phyloP scores from a whole-genome alignment of 169 alveolate genomes.

The Cryptosporidium andersoni region DNA sequence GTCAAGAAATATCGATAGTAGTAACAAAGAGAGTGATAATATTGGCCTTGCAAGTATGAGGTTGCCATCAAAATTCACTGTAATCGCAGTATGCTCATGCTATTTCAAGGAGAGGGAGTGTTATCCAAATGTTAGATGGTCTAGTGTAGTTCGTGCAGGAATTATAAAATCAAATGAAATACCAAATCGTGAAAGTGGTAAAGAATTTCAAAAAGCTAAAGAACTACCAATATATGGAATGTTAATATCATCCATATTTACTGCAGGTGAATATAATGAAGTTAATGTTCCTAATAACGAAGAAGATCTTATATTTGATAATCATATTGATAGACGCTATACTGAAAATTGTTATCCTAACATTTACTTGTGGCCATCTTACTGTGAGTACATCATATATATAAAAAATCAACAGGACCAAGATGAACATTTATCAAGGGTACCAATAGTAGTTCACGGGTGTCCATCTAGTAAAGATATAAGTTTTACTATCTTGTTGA shows the following conservation, averaged over 20 bases:
- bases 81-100: conserved; percentile 43
- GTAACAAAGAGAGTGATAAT: not conserved
- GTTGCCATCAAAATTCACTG: conserved; percentile 46
- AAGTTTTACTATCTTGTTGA: conserved; percentile 19
- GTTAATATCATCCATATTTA: conserved; percentile 42
- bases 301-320: conserved; percentile 45
- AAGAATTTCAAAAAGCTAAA: conserved; percentile 3
- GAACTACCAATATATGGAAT: conserved; percentile 61
- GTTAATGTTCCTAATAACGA: conserved; percentile 67
- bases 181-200: not conserved
- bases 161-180: conserved; percentile 12
- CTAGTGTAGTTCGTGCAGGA: conserved; percentile 39
- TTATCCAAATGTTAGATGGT: conserved; percentile 54
- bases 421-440: not conserved
- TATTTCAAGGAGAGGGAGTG: not conserved
- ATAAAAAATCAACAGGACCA: not conserved
- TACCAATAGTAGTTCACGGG: not conserved
- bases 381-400: conserved; percentile 38
- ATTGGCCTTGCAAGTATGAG: conserved; percentile 8
- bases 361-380: conserved; percentile 51
- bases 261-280: conserved; percentile 42
- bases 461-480: conserved; percentile 33
- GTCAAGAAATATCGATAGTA: not conserved
- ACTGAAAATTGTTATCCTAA: conserved; percentile 18
- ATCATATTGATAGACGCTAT: conserved; percentile 19